Evolutionary conservation across 345 rosid species (phyloP).

Genomic region (Citrus sp.): DNA sequence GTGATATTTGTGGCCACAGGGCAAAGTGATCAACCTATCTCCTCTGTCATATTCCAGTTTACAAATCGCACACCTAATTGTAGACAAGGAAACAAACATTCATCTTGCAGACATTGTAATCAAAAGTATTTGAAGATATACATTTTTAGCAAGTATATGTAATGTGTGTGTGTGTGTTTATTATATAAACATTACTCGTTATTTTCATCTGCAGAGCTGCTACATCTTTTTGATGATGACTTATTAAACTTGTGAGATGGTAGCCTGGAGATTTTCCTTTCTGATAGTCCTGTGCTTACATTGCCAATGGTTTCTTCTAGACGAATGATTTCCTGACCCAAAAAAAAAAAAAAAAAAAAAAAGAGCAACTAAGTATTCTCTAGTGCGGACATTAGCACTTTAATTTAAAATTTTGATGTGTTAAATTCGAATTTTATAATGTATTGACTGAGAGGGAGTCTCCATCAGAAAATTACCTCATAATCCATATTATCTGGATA

Average conservation of each 20-base stretch:
- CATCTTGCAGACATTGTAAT: not conserved
- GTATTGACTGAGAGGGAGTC: not conserved
- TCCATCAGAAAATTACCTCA: not conserved
- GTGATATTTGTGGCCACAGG: constrained; percentile 15
- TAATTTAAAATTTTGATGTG: no score
- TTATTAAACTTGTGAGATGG: not conserved
- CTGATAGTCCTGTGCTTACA: not conserved
- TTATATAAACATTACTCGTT: not conserved
- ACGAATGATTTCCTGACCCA: not conserved
- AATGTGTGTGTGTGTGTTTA: no score
- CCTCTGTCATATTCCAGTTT: constrained; percentile 6
- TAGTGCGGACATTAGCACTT: not conserved
- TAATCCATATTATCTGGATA: not conserved
- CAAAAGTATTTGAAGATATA: not conserved
- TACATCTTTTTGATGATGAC: not conserved
- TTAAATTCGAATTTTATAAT: not conserved
- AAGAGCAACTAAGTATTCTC: not conserved
- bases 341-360: not conserved
- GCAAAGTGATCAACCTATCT: constrained; percentile 4
- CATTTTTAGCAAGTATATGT: no score
- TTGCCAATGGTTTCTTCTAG: not conserved
- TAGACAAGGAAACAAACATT: no score
- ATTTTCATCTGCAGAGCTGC: not conserved
- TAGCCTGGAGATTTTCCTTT: constrained; percentile 1
- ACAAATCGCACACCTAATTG: constrained; percentile 10